Evolutionary conservation across 2,329 filamentous ascomycete genomes (phyloP).

Genomic region (Scopulariopsis brevicaulis): DNA sequence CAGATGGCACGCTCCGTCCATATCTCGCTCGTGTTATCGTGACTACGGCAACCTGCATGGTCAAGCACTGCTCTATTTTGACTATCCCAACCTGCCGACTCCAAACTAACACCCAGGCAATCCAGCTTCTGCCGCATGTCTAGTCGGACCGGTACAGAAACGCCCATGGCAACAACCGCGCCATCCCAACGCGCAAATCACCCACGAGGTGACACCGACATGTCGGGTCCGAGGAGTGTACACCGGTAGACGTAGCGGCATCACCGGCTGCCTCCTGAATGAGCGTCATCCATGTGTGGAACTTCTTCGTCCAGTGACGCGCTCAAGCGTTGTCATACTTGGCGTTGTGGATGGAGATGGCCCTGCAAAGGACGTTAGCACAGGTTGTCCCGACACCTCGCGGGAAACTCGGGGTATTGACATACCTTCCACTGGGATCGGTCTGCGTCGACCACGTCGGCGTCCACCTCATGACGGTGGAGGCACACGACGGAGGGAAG

Average conservation of each 20-base stretch:
- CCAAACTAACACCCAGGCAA: neutral
- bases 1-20: neutral
- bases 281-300: neutral
- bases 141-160: constrained; percentile 20
- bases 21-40: neutral
- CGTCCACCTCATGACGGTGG: constrained; percentile 91
- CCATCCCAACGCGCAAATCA: constrained; percentile 2
- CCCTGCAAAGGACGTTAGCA: constrained; percentile 31
- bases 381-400: neutral
- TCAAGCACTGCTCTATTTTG: neutral
- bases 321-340: constrained; percentile 49
- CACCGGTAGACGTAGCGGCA: neutral
- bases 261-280: neutral
- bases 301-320: neutral
- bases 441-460: constrained; percentile 96
- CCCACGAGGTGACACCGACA: constrained; percentile 20
- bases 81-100: neutral
- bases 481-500: constrained; percentile 84
- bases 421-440: constrained; percentile 83
- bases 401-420: neutral
- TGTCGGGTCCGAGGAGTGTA: neutral
- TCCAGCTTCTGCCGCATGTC: neutral
- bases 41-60: neutral
- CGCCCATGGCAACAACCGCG: constrained; percentile 3
- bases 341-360: constrained; percentile 63